Evolutionary conservation across 2,329 filamentous ascomycete species (phyloP).

Genomic region (Paraconiothyrium brasiliense): DNA sequence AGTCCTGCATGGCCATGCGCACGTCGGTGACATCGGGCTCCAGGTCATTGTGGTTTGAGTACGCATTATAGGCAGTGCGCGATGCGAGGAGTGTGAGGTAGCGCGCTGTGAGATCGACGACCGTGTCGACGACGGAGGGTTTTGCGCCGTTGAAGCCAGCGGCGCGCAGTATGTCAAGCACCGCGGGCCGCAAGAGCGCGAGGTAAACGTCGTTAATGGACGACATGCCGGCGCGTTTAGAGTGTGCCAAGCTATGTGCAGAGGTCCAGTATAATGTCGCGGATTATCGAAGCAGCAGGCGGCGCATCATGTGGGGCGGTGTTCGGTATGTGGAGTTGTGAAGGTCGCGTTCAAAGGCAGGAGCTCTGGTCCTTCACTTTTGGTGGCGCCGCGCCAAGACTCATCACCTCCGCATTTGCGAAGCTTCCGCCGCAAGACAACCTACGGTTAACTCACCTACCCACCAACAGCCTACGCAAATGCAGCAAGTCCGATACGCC

Average conservation of each 20-base stretch:
- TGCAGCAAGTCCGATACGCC: background rate
- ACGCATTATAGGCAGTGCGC: constrained; percentile 75
- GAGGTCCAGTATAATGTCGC: constrained; percentile 27
- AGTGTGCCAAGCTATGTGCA: constrained; percentile 20
- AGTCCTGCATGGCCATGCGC: constrained; percentile 84
- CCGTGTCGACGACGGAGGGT: constrained; percentile 82
- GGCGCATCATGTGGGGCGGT: constrained; percentile 33
- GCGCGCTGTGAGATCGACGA: constrained; percentile 86
- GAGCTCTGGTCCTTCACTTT: constrained; percentile 28
- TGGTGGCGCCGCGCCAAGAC: constrained; percentile 11
- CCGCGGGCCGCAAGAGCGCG: constrained; percentile 82
- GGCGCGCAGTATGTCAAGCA: constrained; percentile 91
- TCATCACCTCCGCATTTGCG: constrained; percentile 6
- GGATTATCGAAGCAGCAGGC: constrained; percentile 29
- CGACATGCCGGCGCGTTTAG: constrained; percentile 44
- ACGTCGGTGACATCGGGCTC: constrained; percentile 77
- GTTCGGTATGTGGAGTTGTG: constrained; percentile 13
- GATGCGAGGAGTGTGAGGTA: constrained; percentile 81
- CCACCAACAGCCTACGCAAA: background rate
- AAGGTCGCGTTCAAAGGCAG: constrained; percentile 21
- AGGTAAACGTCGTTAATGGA: constrained; percentile 66
- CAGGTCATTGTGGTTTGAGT: constrained; percentile 72
- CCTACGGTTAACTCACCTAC: background rate
- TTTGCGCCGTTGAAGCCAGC: constrained; percentile 87
- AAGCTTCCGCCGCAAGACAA: constrained; percentile 1